Evolutionary conservation across 2,329 filamentous ascomycete genomes (phyloP), one percentile per base, ranked within the genome.

Genomic region (Elsinoe fawcettii): DNA sequence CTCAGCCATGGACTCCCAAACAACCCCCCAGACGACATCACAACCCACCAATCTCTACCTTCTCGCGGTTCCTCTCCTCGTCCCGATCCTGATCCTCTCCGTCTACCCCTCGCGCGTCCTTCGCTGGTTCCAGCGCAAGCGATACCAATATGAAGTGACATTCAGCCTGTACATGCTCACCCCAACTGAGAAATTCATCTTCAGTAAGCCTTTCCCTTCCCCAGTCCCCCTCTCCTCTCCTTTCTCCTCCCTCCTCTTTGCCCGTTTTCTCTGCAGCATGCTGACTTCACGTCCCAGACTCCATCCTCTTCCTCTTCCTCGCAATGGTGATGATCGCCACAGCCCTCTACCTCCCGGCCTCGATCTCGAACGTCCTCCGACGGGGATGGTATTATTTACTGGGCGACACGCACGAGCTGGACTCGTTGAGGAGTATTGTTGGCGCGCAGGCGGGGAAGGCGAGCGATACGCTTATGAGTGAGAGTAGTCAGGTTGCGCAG

Each of bases 101-200:
- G 67, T 76, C 37, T 75, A 75, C 60, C 73, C 80, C 9, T 75
- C 77, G 23, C 73, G 74, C 30, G 70, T 95, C 66, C 81, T 88
- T 63, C 85, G 86, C 72, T 96, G 91, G 90, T 80, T 97, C 64
- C 85, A 90, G 73, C 83, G 91, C 73, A 99, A 99, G 80, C 85
- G 91, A 71, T 96, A 97, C 78, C 93, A 97, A 78, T 90, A 97
- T 71, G 93, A 99, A 76, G 92, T 97, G 71, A 96, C 92, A 11
- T 93, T 95, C 74, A 87, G 88, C 60, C 82, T 97, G 23, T 97
- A 99, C 80, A 97, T 99, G 88, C 86, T 96, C 66, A 96, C 91
- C 36, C 87, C 90, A 1, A 90, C 87, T 55, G 93, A 99, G 78
- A 96, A 96, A 73, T 92, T 96, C 74, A 86, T 96, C 66, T 95